Base-by-base conservation (phyloP, 1,139 yeast genomes). In the Yamadazyma mexicana region DNA sequence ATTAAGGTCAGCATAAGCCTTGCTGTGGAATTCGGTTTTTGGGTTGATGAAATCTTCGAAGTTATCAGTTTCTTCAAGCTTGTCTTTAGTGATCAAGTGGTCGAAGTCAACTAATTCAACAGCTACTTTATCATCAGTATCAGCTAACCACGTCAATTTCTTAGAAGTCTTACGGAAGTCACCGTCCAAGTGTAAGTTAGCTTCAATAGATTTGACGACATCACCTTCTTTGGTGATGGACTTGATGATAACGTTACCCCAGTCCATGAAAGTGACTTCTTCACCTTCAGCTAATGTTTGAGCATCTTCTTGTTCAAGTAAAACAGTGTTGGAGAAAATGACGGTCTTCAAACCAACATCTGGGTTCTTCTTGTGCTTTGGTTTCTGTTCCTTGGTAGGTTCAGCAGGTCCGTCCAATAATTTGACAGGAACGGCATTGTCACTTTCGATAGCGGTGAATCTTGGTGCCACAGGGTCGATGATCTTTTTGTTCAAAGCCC, bases 381-480 rank as follows among this genome's bases (percentile, higher is more conserved):
- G 95, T 62, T 83, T 86, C 58, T 79, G 73, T 70, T 91, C 96
- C 47, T 67, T 58, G 51, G 62, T 61, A 39, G 84, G 77, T 42
- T 69, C 63, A 42, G 74, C 73, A 42, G 96, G 95, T 39, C 85
- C 95, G 50, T 83, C 84, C 48, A 71, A 67, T 47, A 91, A 68
- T 55, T 71, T 77, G 36, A 87, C 82, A 29, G 77, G 72, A 40
- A 84, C 91, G 36, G 81, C 83, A 48, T 85, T 69, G 49, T 72
- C 64, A 33, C 68, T 61, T 44, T 72, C 78, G 39, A 92, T 76
- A 38, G 96, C 95, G 43, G 95, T 84, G 60, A 84, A 91, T 71
- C 98, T 86, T 56, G 98, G 96, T 32, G 97, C 95, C 60, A 88
- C 68, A 40, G 98, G 98, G 59, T 92, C 98, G 63, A 92, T 91